These are phyloP conservation scores for Gymnopilus dilepis DNA, from an alignment of 768 basidiomycete species.

Conservation along the genomic window DNA sequence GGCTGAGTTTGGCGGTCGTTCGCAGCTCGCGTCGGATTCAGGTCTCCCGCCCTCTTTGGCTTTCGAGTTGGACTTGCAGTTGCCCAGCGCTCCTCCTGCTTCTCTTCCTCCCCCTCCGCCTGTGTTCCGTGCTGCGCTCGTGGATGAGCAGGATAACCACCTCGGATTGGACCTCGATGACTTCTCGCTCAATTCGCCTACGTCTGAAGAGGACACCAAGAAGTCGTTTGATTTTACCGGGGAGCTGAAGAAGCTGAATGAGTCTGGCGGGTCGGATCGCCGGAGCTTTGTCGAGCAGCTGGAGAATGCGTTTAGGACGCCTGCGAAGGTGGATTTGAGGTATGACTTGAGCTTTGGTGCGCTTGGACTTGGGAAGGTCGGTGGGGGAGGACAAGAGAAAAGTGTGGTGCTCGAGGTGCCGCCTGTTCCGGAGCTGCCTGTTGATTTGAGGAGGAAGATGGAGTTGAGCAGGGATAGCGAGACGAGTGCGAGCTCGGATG, in stretches of 20 bases:
- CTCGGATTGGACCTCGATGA: slow-evolving; percentile 40
- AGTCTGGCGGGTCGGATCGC: slow-evolving; percentile 70
- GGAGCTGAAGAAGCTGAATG: slow-evolving; percentile 71
- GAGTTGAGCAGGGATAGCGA: slow-evolving; percentile 9
- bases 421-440: slow-evolving; percentile 57
- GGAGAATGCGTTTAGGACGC: slow-evolving; percentile 80
- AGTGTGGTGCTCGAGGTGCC: slow-evolving; percentile 45
- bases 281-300: slow-evolving; percentile 83
- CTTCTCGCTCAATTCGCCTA: slow-evolving; percentile 37
- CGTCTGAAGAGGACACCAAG: slow-evolving; percentile 69
- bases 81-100: too few relatives aligned
- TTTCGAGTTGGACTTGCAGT: slow-evolving; percentile 5
- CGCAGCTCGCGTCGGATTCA: background rate
- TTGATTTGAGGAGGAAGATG: slow-evolving; percentile 13
- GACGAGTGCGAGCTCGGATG: slow-evolving; percentile 2
- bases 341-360: slow-evolving; percentile 42
- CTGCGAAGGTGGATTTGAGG: slow-evolving; percentile 67
- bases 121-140: slow-evolving; percentile 39
- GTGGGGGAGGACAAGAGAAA: too few relatives aligned
- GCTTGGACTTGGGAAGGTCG: background rate
- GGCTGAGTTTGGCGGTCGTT: slow-evolving; percentile 4
- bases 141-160: slow-evolving; percentile 24
- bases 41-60: slow-evolving; percentile 10
- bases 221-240: slow-evolving; percentile 87
- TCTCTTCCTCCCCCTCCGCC: too few relatives aligned